Base-by-base conservation (phyloP, 768 basidiomycete species). In the Roridomyces roridus region DNA sequence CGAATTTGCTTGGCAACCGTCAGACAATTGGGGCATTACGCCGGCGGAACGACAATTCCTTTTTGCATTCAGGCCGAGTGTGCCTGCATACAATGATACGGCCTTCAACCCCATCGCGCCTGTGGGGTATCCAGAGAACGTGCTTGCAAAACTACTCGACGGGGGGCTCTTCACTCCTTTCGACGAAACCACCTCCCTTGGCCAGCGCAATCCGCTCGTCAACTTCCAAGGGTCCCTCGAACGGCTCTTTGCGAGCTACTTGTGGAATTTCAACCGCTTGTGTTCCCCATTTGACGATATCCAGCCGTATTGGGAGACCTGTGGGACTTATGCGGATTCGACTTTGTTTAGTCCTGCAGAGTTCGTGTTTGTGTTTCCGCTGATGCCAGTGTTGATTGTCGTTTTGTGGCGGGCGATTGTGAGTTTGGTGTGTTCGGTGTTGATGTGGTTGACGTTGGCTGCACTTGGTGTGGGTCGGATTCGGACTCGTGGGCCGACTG, bases 381-480 rank as follows among this genome's bases (percentile, higher is more conserved):
- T 20, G 4, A 11, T n/a, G 31, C 31, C 31, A 9, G 34, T 4
- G 7, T 23, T 59, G 46, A 18, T 46, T 18, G 47, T 59, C 20
- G 46, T 59, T 3, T 11, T n/a, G 20, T 59, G 51, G 57, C 23
- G 57, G 17, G 51, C 51, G 23, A 40, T 59, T 40, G 40, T 49
- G 7, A 54, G 51, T 25, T 26, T 59, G 34, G 35, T 40, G 17
- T n/a, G 15, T 4, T 29, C n/a, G 12, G 9, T 47, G 17, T 6
- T 52, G 21, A 59, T 59, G 57, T 52, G 39, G 43, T 21, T 51
- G 15, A 34, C 31, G 11, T 15, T 34, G 31, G 31, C 10, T 34
- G 7, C 31, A 15, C 11, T 15, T 15, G 11, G 31, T 15, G 31
- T 15, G 2, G 31, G 31, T 11, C 31, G 31, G 31, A 15, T 8